Base-by-base conservation (phyloP, 106 monocot species). In the Apostasia shenzhenica region DNA sequence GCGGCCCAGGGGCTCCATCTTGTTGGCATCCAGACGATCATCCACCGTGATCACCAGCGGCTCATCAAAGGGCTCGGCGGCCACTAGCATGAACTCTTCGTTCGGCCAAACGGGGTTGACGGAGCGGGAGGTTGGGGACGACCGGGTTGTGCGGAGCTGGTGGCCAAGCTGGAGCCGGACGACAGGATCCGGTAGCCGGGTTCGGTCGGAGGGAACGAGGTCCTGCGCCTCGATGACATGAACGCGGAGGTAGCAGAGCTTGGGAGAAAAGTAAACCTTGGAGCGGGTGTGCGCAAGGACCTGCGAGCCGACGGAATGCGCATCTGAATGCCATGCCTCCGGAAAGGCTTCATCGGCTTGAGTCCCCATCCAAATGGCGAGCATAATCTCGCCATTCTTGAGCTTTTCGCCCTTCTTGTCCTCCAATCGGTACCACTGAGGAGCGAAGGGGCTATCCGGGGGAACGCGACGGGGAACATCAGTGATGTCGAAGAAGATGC, bases 221-320 rank as follows among this genome's bases (percentile, higher is more conserved):
- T 95, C 95, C 76, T 92, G 95, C 1, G 95, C 92, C 63, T 88
- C 89, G 46, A 95, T 82, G 10, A 84, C 88, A 1, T 72, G 67
- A 43, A 95, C 80, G 6, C 92, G 79, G 37, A 95, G 78, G 75
- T 95, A 95, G 40, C 78, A 79, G 59, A 95, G 81, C 69, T 81
- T 92, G 5, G 95, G 95, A 1, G 95, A 95, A 77, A 92, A 95
- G 79, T 92, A 95, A 54, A 95, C 95, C 70, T 95, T 92, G 50
- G 92, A 82, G 12, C 89, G 83, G 9, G 92, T 92, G 40, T 82
- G 63, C 3, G 59, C 62, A 3, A 92, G 79, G 14, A 72, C 80
- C 6, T 76, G 78, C 0, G 72, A 12, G 0, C 71, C 69, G 48
- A 83, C 67, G 11, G 63, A 59, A 67, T 88, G 88, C 3, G 91